Conservation (phyloP, 2,329 filamentous ascomycete genomes). For the Xylariaceae sp. region DNA sequence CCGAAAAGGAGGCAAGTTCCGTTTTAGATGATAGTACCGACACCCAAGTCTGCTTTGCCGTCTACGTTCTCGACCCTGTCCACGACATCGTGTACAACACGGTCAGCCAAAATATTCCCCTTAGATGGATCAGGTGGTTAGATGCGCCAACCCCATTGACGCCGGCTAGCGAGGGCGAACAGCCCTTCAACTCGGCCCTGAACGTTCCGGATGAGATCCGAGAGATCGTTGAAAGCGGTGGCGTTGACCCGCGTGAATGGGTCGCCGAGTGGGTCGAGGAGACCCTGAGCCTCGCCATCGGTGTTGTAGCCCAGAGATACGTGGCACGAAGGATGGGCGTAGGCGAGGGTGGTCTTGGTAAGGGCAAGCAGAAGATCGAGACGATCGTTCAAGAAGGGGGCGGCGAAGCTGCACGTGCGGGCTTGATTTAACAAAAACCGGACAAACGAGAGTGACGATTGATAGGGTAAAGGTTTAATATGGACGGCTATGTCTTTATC, state of each 20-base stretch:
- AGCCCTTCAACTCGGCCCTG: constrained; percentile 24
- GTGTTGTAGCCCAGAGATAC: constrained; percentile 88
- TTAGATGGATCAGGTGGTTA: constrained; percentile 86
- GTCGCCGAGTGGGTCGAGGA: constrained; percentile 97
- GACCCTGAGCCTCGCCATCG: constrained; percentile 69
- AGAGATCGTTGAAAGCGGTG: constrained; percentile 71
- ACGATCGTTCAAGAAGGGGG: constrained; percentile 53
- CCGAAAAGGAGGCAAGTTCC: constrained; percentile 51
- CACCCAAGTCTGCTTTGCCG: constrained; percentile 65
- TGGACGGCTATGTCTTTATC: background rate
- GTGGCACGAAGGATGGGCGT: constrained; percentile 95
- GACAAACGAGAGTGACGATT: background rate
- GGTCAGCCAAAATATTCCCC: constrained; percentile 76
- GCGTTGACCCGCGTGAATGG: constrained; percentile 93
- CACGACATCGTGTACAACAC: constrained; percentile 85
- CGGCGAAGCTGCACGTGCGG: constrained; percentile 58
- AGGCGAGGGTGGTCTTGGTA: constrained; percentile 67
- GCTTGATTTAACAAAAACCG: constrained; percentile 40
- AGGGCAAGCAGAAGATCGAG: constrained; percentile 58
- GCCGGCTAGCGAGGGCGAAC: constrained; percentile 48
- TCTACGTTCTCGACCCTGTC: constrained; percentile 81
- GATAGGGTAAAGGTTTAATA: background rate
- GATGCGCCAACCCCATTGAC: constrained; percentile 65
- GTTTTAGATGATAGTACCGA: constrained; percentile 52
- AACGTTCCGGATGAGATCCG: constrained; percentile 77